Base-by-base conservation (phyloP, 1,139 yeast genomes). In the Candida mesenterica region DNA sequence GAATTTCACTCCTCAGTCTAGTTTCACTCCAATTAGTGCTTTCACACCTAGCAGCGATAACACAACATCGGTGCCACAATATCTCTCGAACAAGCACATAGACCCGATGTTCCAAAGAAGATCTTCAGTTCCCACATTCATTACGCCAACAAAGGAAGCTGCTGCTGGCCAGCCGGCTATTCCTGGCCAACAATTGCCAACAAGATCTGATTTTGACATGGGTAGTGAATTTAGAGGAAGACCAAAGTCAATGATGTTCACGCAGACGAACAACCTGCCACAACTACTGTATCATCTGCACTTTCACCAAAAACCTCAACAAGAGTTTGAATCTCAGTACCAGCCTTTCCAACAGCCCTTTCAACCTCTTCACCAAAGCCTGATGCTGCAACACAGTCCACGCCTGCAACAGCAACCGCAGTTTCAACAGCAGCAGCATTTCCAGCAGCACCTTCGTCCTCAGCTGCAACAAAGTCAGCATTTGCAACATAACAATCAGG, bases 151-250 rank as follows among this genome's bases (percentile, higher is more conserved):
- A 20, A 31, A 28, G 14, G 30, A 28, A 13, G 18, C 29, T 18
- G n/a, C 22, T 6, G 6, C n/a, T 5, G 26, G 26, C 14, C 26
- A 24, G 13, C n/a, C 14, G 7, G 26, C 13, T 24, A 6, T 7
- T 6, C n/a, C n/a, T n/a, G 13, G 7, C 13, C 14, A 25, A 18
- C 37, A 30, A 14, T 15, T 33, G 17, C 42, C 40, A 14, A 31
- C 40, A 3, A 17, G 37, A 24, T n/a, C 33, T 6, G 38, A 39
- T n/a, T 39, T 37, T 27, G 39, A 40, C 26, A 28, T 32, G 15
- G 35, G 36, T 3, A 32, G 29, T 9, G 32, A 35, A 16, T 27
- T 26, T 28, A 20, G 30, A 15, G 34, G 32, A 30, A 23, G 32
- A 23, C 19, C 32, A 13, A 30, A 20, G 13, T 30, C 32, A 20